A percentile compares a stretch with the other conserved stretches of the same genome.
These are phyloP conservation scores for Gossypium davidsonii DNA, from an alignment of 441 rosid species.

Conservation along the genomic window DNA sequence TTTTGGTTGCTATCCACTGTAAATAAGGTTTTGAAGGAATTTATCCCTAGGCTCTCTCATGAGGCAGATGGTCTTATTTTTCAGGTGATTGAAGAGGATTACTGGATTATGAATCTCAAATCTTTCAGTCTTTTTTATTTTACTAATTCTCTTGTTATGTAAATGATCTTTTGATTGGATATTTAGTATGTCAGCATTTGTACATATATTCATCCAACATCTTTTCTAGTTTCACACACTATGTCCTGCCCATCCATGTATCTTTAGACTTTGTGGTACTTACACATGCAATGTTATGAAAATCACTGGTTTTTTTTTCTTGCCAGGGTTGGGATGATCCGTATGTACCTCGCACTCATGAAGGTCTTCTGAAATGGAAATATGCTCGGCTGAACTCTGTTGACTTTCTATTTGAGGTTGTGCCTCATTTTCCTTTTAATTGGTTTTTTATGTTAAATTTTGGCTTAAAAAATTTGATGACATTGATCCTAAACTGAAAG, in stretches of 20 bases:
- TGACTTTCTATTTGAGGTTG: constrained; percentile 89
- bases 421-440: constrained; percentile 4
- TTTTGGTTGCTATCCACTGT: constrained; percentile 96
- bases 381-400: constrained; percentile 93
- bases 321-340: constrained; percentile 99
- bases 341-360: constrained; percentile 89
- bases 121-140: background rate
- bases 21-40: constrained; percentile 38
- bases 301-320: constrained; percentile 8
- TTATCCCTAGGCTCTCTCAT: background rate
- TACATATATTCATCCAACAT: background rate
- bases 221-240: background rate
- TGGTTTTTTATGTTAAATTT: constrained; percentile 7
- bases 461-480: background rate
- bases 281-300: too few species aligned
- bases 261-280: background rate
- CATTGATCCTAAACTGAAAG: constrained; percentile 5
- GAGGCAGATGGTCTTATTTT: constrained; percentile 6
- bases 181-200: background rate
- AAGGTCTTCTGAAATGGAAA: constrained; percentile 97
- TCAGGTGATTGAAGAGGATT: background rate
- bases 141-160: background rate
- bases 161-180: background rate
- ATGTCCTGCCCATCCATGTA: background rate
- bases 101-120: background rate